Percentiles rank a stretch among this genome's conserved stretches.
These are phyloP conservation scores for Talaromyces stipitatus DNA, from an alignment of 495 filamentous ascomycete genomes.

Conservation along the genomic window DNA sequence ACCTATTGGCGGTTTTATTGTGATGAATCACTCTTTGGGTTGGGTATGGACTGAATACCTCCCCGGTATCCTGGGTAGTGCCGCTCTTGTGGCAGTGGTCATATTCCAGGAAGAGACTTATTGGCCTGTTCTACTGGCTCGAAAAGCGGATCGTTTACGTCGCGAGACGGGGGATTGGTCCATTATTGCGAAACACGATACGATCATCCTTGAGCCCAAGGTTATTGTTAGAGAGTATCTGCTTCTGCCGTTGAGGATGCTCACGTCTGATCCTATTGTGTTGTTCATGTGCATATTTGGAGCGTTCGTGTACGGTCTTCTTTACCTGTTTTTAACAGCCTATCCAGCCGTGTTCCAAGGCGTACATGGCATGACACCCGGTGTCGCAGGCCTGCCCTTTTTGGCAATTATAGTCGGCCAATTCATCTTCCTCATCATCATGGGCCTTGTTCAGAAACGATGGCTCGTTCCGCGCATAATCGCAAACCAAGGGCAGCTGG, in stretches of 20 bases:
- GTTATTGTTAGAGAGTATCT: slow-evolving; percentile 28
- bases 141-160: slow-evolving; percentile 55
- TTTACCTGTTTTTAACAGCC: slow-evolving; percentile 59
- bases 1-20: slow-evolving; percentile 29
- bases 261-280: slow-evolving; percentile 45
- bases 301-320: slow-evolving; percentile 51
- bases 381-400: slow-evolving; percentile 6
- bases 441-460: slow-evolving; percentile 15
- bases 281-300: slow-evolving; percentile 49
- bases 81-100: slow-evolving; percentile 19
- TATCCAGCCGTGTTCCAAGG: slow-evolving; percentile 50
- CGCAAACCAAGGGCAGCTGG: slow-evolving; percentile 48
- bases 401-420: slow-evolving; percentile 6
- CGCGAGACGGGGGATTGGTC: slow-evolving; percentile 45
- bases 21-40: slow-evolving; percentile 12
- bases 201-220: slow-evolving; percentile 24
- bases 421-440: slow-evolving; percentile 16
- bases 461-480: slow-evolving; percentile 12
- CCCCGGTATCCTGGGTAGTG: slow-evolving; percentile 12
- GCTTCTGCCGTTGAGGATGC: slow-evolving; percentile 26
- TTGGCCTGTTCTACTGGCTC: slow-evolving; percentile 56
- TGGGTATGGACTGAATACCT: slow-evolving; percentile 20
- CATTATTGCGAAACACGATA: slow-evolving; percentile 25
- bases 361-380: background rate
- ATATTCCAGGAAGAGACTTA: slow-evolving; percentile 52